phyloP scores from a whole-genome alignment of 1,284 basidiomycete genomes.

The Heterobasidion occidentale region DNA sequence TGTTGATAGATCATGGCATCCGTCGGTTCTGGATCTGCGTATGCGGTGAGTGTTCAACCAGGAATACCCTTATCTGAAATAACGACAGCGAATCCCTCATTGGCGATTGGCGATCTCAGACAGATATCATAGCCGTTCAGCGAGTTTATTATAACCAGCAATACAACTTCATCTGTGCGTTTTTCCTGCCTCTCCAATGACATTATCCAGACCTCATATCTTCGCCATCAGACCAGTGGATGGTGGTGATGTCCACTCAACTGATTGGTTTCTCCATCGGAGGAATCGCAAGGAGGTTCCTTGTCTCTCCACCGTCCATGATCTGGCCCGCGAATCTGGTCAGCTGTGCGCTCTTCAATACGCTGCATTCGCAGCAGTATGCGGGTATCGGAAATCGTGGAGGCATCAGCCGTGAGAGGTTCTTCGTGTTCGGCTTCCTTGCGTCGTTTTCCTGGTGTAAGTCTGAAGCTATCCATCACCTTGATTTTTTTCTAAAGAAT shows the following conservation, averaged over 20 bases:
- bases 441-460: slow-evolving; percentile 57
- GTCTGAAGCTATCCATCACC: not conserved
- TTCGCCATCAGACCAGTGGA: slow-evolving; percentile 66
- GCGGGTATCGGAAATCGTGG: slow-evolving; percentile 49
- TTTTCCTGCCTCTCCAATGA: not conserved
- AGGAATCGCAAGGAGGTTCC: slow-evolving; percentile 57
- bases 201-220: slow-evolving; percentile 13
- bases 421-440: slow-evolving; percentile 63
- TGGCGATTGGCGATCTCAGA: slow-evolving; percentile 24
- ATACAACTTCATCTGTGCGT: slow-evolving; percentile 31
- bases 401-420: slow-evolving; percentile 66
- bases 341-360: slow-evolving; percentile 80
- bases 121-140: slow-evolving; percentile 76
- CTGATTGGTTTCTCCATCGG: slow-evolving; percentile 85
- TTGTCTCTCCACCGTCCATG: slow-evolving; percentile 87
- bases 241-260: slow-evolving; percentile 81
- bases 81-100: slow-evolving; percentile 44
- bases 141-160: slow-evolving; percentile 60
- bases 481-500: not conserved
- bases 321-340: slow-evolving; percentile 88
- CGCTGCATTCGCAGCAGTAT: slow-evolving; percentile 58
- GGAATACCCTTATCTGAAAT: slow-evolving; percentile 57
- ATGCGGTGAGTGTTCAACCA: slow-evolving; percentile 6
- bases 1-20: slow-evolving; percentile 28
- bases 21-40: slow-evolving; percentile 13